phyloP scores from a whole-genome alignment of 768 basidiomycete species.

The Dentipellis fragilis region DNA sequence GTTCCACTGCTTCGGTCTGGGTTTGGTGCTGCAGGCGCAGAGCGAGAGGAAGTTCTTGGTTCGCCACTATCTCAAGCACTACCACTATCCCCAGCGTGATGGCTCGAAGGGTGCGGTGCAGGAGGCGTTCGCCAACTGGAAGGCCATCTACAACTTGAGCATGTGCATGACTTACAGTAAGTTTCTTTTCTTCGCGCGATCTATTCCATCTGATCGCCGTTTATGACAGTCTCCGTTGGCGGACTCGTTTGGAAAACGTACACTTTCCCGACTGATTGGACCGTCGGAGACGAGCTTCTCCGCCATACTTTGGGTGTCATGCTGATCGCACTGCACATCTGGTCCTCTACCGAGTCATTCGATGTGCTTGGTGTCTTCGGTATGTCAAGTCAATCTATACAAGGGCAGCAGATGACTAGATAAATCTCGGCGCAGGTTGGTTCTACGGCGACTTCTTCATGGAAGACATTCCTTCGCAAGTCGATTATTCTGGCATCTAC shows the following conservation, averaged over 20 bases:
- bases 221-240: slow-evolving; percentile 61
- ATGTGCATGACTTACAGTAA: slow-evolving; percentile 91
- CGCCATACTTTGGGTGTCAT: slow-evolving; percentile 80
- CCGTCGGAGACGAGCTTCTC: slow-evolving; percentile 75
- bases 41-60: slow-evolving; percentile 83
- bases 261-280: slow-evolving; percentile 73
- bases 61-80: slow-evolving; percentile 89
- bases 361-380: slow-evolving; percentile 93
- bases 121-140: slow-evolving; percentile 96
- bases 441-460: slow-evolving; percentile 98
- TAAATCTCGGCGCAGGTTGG: slow-evolving; percentile 54
- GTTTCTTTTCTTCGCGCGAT: slow-evolving; percentile 14
- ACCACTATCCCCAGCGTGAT: slow-evolving; percentile 71
- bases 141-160: slow-evolving; percentile 83
- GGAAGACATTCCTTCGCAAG: slow-evolving; percentile 80
- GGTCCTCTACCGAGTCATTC: slow-evolving; percentile 85
- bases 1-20: slow-evolving; percentile 84
- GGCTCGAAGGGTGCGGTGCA: slow-evolving; percentile 69
- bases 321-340: slow-evolving; percentile 79
- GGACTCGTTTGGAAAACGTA: slow-evolving; percentile 90
- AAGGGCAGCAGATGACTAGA: neutral
- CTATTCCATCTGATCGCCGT: neutral
- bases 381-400: slow-evolving; percentile 20
- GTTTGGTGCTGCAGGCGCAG: slow-evolving; percentile 75
- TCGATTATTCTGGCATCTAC: slow-evolving; percentile 97